Evolutionary conservation across 164 flowering plant species (phyloP).

Genomic region (Macadamia integrifolia): DNA sequence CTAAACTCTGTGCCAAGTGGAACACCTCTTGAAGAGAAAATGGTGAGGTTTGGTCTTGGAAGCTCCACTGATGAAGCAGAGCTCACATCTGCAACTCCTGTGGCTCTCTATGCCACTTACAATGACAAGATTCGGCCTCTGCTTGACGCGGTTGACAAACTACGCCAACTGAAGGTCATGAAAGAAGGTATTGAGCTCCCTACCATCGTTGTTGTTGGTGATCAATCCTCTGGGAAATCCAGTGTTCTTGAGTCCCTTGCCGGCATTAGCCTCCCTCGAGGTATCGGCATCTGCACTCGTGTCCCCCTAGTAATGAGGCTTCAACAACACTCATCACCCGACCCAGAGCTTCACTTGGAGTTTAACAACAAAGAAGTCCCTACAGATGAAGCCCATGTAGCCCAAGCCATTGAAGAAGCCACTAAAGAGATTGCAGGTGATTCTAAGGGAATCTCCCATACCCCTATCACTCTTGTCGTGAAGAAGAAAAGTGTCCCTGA

Average conservation of each 20-base stretch:
- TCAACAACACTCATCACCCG: background rate
- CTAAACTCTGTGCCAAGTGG: no score
- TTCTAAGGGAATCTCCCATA: slow-evolving; percentile 26
- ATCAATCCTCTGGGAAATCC: background rate
- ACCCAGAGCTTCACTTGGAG: slow-evolving; percentile 3
- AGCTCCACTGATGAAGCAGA: no score
- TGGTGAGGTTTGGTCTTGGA: no score
- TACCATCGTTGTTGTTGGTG: background rate
- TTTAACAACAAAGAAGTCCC: slow-evolving; percentile 9
- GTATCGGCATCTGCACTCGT: background rate
- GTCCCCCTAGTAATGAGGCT: background rate
- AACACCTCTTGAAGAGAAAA: no score
- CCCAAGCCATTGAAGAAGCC: slow-evolving; percentile 19
- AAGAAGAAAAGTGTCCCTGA: slow-evolving; percentile 21
- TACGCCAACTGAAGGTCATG: no score
- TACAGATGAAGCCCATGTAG: slow-evolving; percentile 17
- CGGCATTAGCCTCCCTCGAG: background rate
- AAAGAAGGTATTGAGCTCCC: background rate
- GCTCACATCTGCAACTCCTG: no score
- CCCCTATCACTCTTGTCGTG: slow-evolving; percentile 25
- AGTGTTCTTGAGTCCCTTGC: background rate
- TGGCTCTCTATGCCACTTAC: no score
- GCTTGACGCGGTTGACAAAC: no score
- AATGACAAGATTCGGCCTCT: no score
- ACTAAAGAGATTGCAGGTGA: slow-evolving; percentile 29